Evolutionary conservation across 2,329 filamentous ascomycete genomes (phyloP).

Genomic region (Fusarium liriodendri): DNA sequence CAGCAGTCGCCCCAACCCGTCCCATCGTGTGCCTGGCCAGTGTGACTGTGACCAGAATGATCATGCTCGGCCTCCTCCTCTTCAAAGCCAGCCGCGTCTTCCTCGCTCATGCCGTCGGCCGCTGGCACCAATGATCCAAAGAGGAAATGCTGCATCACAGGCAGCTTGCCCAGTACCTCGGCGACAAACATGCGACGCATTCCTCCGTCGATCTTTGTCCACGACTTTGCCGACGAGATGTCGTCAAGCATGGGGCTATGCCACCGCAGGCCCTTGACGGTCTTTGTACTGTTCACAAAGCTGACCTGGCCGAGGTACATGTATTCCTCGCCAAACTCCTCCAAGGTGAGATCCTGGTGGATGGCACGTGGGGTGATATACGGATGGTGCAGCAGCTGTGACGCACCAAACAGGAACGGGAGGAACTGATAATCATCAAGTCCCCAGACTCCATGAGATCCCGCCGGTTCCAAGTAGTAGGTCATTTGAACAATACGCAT

Average conservation of each 20-base stretch:
- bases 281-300: conserved; percentile 97
- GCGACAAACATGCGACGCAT: conserved; percentile 98
- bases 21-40: conserved; percentile 72
- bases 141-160: conserved; percentile 98
- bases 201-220: conserved; percentile 91
- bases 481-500: conserved; percentile 91
- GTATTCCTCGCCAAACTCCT: conserved; percentile 86
- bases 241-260: conserved; percentile 99
- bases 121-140: conserved; percentile 90
- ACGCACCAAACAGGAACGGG: conserved; percentile 93
- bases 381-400: conserved; percentile 86
- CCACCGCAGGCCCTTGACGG: conserved; percentile 93
- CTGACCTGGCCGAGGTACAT: conserved; percentile 92
- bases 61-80: conserved; percentile 61
- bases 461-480: conserved; percentile 97
- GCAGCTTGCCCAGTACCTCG: conserved; percentile 91
- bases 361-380: conserved; percentile 84
- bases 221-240: conserved; percentile 89
- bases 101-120: conserved; percentile 81
- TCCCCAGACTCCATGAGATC: conserved; percentile 97
- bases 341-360: conserved; percentile 87
- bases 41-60: conserved; percentile 69
- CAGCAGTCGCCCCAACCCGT: conserved; percentile 95
- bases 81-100: conserved; percentile 60
- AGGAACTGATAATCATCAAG: conserved; percentile 98